Evolutionary conservation across 2,329 filamentous ascomycete genomes (phyloP).

Genomic region (Talaromyces sp.): DNA sequence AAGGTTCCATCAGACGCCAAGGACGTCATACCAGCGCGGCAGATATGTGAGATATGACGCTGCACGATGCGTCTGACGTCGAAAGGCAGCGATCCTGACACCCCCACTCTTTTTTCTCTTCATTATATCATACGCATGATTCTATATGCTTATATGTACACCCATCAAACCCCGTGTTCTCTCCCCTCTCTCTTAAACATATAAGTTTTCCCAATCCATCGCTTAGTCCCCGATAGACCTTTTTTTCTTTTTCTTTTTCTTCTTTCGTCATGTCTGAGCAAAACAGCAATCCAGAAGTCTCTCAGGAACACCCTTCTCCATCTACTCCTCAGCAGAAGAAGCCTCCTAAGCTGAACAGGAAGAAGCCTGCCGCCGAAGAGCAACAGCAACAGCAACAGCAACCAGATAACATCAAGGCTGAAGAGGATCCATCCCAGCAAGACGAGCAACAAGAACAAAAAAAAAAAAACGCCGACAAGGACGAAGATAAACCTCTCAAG

Average conservation of each 20-base stretch:
- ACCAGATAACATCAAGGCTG: too few relatives aligned
- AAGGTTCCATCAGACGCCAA: background rate
- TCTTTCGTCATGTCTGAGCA: constrained; percentile 10
- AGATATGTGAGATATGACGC: background rate
- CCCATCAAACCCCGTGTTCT: background rate
- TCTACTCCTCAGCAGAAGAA: constrained; percentile 17
- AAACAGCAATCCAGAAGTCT: constrained; percentile 2
- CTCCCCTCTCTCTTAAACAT: background rate
- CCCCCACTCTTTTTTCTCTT: background rate
- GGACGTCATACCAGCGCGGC: background rate
- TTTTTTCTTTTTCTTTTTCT: background rate
- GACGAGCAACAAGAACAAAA: constrained; percentile 1
- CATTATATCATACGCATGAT: too few relatives aligned
- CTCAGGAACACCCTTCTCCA: constrained; percentile 7
- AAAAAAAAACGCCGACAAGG: background rate
- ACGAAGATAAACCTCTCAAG: background rate
- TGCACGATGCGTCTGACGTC: background rate
- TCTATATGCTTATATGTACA: background rate
- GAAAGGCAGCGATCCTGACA: background rate
- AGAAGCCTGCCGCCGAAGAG: constrained; percentile 21
- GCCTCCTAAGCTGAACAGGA: constrained; percentile 27
- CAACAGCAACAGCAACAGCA: constrained; percentile 16
- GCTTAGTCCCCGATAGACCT: background rate
- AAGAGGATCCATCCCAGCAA: constrained; percentile 12
- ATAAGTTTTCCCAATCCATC: background rate